A percentile compares a stretch with the other conserved stretches of the same genome.
Conservation (phyloP, 768 basidiomycete genomes). For the Auriscalpium vulgare region DNA sequence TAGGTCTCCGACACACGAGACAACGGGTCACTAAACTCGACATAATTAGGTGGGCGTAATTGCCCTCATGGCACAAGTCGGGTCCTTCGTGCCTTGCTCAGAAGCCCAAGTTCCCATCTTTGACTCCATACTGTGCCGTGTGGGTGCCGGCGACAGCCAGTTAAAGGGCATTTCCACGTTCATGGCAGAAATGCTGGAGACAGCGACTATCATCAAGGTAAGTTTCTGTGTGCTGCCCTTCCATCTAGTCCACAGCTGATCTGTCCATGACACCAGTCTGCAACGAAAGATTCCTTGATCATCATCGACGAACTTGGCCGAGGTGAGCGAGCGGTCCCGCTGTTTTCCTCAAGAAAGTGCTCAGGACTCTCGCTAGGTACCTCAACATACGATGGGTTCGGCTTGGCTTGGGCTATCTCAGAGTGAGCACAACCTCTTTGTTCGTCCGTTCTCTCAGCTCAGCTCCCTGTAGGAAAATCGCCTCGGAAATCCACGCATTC, state of each 20-base stretch:
- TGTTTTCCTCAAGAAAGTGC: not conserved
- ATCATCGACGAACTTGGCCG: slow-evolving; percentile 97
- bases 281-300: slow-evolving; percentile 86
- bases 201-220: slow-evolving; percentile 87
- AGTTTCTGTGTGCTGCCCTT: slow-evolving; percentile 15
- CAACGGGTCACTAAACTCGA: not conserved
- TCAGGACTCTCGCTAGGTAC: slow-evolving; percentile 46
- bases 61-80: slow-evolving; percentile 90
- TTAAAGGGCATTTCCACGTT: slow-evolving; percentile 97
- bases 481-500: slow-evolving; percentile 85
- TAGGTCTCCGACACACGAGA: slow-evolving; percentile 18
- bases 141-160: slow-evolving; percentile 97
- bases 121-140: slow-evolving; percentile 90
- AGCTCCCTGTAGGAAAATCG: slow-evolving; percentile 63
- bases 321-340: slow-evolving; percentile 34
- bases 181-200: slow-evolving; percentile 99
- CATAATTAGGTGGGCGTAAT: slow-evolving; percentile 79
- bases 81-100: slow-evolving; percentile 90
- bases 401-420: slow-evolving; percentile 97
- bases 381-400: slow-evolving; percentile 96
- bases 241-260: not conserved
- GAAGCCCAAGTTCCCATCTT: slow-evolving; percentile 86
- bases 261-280: slow-evolving; percentile 45
- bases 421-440: slow-evolving; percentile 47
- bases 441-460: no score